These are phyloP conservation scores for Oryza meyeriana DNA, from an alignment of 176 grass and related monocot species.

Conservation along the genomic window DNA sequence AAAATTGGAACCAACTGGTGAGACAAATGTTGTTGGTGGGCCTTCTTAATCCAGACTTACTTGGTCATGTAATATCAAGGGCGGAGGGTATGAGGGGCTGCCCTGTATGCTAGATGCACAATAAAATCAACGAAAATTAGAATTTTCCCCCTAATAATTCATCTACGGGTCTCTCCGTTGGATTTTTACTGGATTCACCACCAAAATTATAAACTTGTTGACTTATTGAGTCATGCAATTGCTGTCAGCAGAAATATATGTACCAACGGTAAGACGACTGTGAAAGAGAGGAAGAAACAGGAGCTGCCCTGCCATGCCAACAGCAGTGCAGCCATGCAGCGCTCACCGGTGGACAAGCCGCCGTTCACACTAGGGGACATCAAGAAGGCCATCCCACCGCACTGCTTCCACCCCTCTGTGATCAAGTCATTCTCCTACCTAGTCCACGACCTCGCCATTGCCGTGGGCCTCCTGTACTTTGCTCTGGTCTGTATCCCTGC, in stretches of 20 bases:
- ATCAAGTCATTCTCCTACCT: constrained; percentile 87
- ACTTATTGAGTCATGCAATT: background rate
- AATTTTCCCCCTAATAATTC: too few relatives aligned
- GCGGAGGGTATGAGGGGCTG: too few relatives aligned
- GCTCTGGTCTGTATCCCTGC: constrained; percentile 59
- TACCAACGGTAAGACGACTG: constrained; percentile 75
- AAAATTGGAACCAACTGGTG: too few relatives aligned
- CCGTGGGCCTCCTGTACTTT: constrained; percentile 45
- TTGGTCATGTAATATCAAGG: too few relatives aligned
- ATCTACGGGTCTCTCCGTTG: too few relatives aligned
- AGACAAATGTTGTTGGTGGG: too few relatives aligned
- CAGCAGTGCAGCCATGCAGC: constrained; percentile 22
- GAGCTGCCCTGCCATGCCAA: background rate
- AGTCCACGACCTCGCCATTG: constrained; percentile 57
- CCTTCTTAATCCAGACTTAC: too few relatives aligned
- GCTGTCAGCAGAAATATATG: constrained; percentile 51
- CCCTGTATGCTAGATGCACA: too few relatives aligned
- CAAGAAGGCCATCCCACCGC: constrained; percentile 86
- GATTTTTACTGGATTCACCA: too few relatives aligned
- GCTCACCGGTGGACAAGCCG: constrained; percentile 62
- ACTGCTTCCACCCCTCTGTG: constrained; percentile 79
- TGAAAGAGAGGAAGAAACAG: constrained; percentile 46
- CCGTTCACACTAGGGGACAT: constrained; percentile 89
- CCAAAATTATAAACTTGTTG: too few relatives aligned
- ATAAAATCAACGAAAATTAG: too few relatives aligned